These are phyloP conservation scores for Wickerhamomyces tratensis DNA, from an alignment of 805 yeast genomes.

Conservation along the genomic window DNA sequence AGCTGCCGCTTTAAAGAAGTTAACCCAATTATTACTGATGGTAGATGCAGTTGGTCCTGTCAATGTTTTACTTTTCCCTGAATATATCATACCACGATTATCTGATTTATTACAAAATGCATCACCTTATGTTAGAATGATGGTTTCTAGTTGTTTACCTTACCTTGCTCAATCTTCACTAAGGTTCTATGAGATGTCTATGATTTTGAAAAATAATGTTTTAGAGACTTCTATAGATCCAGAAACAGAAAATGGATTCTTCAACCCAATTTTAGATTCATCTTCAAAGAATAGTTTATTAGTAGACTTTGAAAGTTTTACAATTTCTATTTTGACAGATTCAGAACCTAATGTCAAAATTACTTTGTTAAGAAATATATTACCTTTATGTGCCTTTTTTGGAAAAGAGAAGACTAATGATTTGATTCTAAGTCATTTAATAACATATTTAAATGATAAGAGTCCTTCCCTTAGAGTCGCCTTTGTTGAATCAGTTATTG, in stretches of 20 bases:
- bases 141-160: conserved; percentile 69
- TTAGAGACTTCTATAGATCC: conserved; percentile 28
- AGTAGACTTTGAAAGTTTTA: conserved; percentile 52
- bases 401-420: conserved; percentile 88
- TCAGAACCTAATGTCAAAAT: conserved; percentile 54
- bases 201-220: conserved; percentile 32
- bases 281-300: conserved; percentile 34
- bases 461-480: conserved; percentile 57
- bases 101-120: conserved; percentile 30
- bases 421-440: conserved; percentile 77
- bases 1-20: conserved; percentile 48
- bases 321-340: conserved; percentile 63
- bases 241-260: conserved; percentile 31
- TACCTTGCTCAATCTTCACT: conserved; percentile 56
- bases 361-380: conserved; percentile 59
- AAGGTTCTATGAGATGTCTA: conserved; percentile 53
- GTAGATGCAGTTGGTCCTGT: conserved; percentile 62
- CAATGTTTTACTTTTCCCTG: conserved; percentile 70
- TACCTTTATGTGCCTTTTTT: conserved; percentile 70
- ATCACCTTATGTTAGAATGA: conserved; percentile 42
- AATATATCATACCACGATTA: conserved; percentile 70
- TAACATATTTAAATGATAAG: conserved; percentile 82
- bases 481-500: conserved; percentile 62
- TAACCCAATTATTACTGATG: conserved; percentile 58
- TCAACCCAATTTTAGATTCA: conserved; percentile 22